Evolutionary conservation across 768 basidiomycete genomes (phyloP).

Genomic region (Russula sp.): DNA sequence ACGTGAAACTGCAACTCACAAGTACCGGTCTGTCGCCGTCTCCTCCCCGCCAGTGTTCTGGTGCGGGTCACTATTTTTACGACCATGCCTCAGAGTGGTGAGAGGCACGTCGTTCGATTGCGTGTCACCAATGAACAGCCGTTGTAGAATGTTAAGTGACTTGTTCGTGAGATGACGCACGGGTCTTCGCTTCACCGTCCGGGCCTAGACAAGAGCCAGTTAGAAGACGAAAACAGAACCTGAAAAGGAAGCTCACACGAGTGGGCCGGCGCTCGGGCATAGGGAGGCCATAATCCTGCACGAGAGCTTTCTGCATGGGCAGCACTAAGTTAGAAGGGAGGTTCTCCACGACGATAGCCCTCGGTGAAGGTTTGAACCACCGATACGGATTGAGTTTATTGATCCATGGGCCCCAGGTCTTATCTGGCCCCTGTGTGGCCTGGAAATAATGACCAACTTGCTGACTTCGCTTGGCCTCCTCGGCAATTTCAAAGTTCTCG

Average conservation of each 20-base stretch:
- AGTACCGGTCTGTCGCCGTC: conserved; percentile 67
- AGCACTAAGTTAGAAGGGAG: conserved; percentile 71
- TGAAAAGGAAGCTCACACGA: conserved; percentile 34
- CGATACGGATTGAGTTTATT: conserved; percentile 81
- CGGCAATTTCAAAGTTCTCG: conserved; percentile 91
- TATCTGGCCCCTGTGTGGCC: conserved; percentile 51
- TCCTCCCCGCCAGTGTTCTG: conserved; percentile 49
- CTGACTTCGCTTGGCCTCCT: conserved; percentile 80
- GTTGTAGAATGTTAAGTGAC: conserved; percentile 60
- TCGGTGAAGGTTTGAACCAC: conserved; percentile 73
- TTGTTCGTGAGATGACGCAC: conserved; percentile 53
- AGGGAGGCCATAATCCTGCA: conserved; percentile 54
- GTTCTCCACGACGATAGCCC: conserved; percentile 65
- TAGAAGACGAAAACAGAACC: background rate
- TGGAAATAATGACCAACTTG: conserved; percentile 73
- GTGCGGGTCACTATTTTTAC: conserved; percentile 36
- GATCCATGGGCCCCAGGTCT: conserved; percentile 57
- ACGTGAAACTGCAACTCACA: conserved; percentile 47
- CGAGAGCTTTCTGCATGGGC: conserved; percentile 74
- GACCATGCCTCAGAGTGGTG: conserved; percentile 46
- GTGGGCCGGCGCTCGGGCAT: conserved; percentile 36
- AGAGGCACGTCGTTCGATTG: conserved; percentile 57
- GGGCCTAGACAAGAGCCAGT: background rate
- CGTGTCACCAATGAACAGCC: conserved; percentile 58
- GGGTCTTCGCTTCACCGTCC: conserved; percentile 33